phyloP scores from a whole-genome alignment of 208 protist species.

The Leishmania gerbilli region DNA sequence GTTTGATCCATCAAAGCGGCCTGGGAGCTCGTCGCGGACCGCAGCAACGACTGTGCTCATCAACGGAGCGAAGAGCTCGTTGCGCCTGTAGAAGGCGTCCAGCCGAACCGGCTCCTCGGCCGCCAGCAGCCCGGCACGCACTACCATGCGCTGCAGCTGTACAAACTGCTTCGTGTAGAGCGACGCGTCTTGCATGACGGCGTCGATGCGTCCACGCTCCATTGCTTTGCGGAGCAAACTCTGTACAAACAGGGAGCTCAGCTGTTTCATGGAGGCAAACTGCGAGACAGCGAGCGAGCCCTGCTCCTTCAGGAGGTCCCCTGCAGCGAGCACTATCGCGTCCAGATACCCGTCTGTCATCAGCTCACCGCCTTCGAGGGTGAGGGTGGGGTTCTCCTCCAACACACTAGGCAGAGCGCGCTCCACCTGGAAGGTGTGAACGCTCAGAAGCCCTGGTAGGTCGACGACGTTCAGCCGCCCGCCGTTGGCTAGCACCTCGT shows the following conservation, averaged over 20 bases:
- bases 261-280: constrained; percentile 61
- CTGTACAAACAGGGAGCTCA: constrained; percentile 68
- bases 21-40: constrained; percentile 50
- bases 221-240: constrained; percentile 53
- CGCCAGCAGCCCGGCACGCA: constrained; percentile 71
- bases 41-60: constrained; percentile 38
- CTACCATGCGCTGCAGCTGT: constrained; percentile 49
- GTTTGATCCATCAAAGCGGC: constrained; percentile 44
- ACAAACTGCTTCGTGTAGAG: constrained; percentile 84
- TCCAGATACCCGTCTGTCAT: constrained; percentile 73
- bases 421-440: constrained; percentile 70
- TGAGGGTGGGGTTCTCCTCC: constrained; percentile 46
- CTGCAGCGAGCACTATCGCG: constrained; percentile 46
- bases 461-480: constrained; percentile 80
- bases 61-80: constrained; percentile 59
- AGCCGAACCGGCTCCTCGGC: constrained; percentile 59
- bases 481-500: constrained; percentile 73
- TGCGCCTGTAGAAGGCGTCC: constrained; percentile 55
- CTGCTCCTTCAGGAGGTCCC: constrained; percentile 58
- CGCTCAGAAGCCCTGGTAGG: constrained; percentile 67
- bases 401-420: constrained; percentile 67
- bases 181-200: constrained; percentile 48
- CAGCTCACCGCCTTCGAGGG: constrained; percentile 63
- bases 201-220: constrained; percentile 33
- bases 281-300: constrained; percentile 63